Evolutionary conservation across 2,329 filamentous ascomycete species (phyloP).

Genomic region (Zymoseptoria pseudotritici): DNA sequence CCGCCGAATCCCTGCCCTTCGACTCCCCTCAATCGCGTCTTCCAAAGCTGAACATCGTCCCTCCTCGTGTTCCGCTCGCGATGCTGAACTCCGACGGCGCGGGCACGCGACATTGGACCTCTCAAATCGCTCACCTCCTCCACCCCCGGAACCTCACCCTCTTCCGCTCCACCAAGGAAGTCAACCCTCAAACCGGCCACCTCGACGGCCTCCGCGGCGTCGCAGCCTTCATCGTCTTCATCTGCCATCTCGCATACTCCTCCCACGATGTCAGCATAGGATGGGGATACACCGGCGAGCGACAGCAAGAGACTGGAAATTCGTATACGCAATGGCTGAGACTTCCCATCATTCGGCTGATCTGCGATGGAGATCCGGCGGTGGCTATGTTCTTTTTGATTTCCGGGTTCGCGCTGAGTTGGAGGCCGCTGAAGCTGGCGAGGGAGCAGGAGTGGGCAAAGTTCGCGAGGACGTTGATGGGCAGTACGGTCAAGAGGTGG

Average conservation of each 20-base stretch:
- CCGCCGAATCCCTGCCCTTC: too few relatives aligned
- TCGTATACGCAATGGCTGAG: slow-evolving; percentile 8
- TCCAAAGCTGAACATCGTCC: too few relatives aligned
- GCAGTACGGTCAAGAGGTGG: slow-evolving; percentile 8
- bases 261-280: slow-evolving; percentile 5
- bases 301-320: background rate
- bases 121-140: background rate
- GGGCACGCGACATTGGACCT: background rate
- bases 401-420: slow-evolving; percentile 12
- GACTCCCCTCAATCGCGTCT: too few relatives aligned
- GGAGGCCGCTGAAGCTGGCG: slow-evolving; percentile 5
- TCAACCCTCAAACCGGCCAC: slow-evolving; percentile 4
- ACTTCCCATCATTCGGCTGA: slow-evolving; percentile 14
- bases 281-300: slow-evolving; percentile 6
- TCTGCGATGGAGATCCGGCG: slow-evolving; percentile 9
- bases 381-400: slow-evolving; percentile 15
- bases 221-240: slow-evolving; percentile 14
- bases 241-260: slow-evolving; percentile 11
- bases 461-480: slow-evolving; percentile 2
- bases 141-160: background rate
- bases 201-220: slow-evolving; percentile 17
- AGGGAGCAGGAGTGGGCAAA: slow-evolving; percentile 1
- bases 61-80: background rate
- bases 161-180: background rate
- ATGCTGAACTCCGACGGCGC: background rate